phyloP scores from a whole-genome alignment of 2,329 filamentous ascomycete species.

The Reticulascus tulasneorum region DNA sequence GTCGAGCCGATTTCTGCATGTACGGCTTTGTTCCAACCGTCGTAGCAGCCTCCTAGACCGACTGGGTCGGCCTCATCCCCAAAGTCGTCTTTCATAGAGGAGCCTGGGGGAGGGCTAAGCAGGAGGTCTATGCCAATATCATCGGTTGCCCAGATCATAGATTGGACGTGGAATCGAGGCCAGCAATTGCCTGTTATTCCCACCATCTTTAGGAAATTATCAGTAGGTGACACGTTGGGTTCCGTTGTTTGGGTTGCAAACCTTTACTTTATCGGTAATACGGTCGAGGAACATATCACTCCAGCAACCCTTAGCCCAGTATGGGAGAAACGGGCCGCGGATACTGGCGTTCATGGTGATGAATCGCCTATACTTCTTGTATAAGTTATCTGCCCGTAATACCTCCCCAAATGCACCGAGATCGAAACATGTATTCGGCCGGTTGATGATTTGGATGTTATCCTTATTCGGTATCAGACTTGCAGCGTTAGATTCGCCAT shows the following conservation, averaged over 20 bases:
- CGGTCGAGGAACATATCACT: constrained; percentile 25
- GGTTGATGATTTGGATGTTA: constrained; percentile 27
- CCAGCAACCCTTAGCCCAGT: constrained; percentile 30
- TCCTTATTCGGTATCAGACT: constrained; percentile 20
- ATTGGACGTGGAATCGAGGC: constrained; percentile 28
- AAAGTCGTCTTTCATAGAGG: constrained; percentile 16
- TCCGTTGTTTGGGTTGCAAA: no score
- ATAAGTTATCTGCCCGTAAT: constrained; percentile 23
- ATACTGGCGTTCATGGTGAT: constrained; percentile 30
- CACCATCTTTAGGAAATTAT: constrained; percentile 24
- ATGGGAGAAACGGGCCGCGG: constrained; percentile 32
- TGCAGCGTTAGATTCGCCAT: constrained; percentile 24
- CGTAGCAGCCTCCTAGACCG: constrained; percentile 25
- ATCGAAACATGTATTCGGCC: constrained; percentile 29
- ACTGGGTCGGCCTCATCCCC: constrained; percentile 20
- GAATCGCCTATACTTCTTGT: constrained; percentile 29
- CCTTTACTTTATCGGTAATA: constrained; percentile 26
- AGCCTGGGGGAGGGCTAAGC: constrained; percentile 22
- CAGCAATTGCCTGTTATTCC: constrained; percentile 31
- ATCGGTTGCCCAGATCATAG: constrained; percentile 34
- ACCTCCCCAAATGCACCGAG: constrained; percentile 30
- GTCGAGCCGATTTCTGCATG: constrained; percentile 28
- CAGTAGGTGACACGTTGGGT: no score
- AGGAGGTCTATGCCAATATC: constrained; percentile 28
- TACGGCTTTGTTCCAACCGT: constrained; percentile 18